Evolutionary conservation across 306 rosid species (phyloP).

Genomic region (Phaseolus lunatus): DNA sequence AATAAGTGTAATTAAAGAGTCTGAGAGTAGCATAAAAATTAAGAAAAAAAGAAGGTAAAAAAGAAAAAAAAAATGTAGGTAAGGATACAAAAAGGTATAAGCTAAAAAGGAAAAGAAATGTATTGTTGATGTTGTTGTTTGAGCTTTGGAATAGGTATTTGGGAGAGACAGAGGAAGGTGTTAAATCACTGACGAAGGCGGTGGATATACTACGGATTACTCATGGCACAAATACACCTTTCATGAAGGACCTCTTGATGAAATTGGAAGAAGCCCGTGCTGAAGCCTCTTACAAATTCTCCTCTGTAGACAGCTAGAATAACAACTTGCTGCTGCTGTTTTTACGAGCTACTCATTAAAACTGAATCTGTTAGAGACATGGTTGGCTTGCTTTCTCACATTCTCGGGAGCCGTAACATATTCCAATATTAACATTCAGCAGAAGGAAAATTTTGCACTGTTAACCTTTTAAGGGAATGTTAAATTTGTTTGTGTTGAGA

Average conservation of each 20-base stretch:
- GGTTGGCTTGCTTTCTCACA: neutral
- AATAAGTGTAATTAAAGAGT: no score
- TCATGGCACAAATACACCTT: slow-evolving; percentile 78
- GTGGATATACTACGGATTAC: slow-evolving; percentile 75
- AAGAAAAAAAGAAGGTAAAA: neutral
- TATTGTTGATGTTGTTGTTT: neutral
- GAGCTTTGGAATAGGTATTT: slow-evolving; percentile 60
- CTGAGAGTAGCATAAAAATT: neutral
- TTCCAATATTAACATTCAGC: neutral
- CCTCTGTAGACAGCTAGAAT: slow-evolving; percentile 47
- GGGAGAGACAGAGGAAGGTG: slow-evolving; percentile 69
- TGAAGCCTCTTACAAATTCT: slow-evolving; percentile 72
- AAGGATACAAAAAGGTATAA: no score
- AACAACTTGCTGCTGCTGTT: neutral
- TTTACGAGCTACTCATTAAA: slow-evolving; percentile 13
- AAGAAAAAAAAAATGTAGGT: no score
- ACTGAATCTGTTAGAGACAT: neutral
- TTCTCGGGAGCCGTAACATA: neutral
- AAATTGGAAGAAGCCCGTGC: slow-evolving; percentile 92
- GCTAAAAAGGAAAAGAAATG: neutral
- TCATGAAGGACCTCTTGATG: slow-evolving; percentile 73
- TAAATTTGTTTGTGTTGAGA: neutral
- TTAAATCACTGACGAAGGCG: slow-evolving; percentile 71
- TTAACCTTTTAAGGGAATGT: neutral
- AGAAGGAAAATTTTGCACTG: neutral